Conservation (phyloP, 2,329 filamentous ascomycete species). For the Didymella pomorum region DNA sequence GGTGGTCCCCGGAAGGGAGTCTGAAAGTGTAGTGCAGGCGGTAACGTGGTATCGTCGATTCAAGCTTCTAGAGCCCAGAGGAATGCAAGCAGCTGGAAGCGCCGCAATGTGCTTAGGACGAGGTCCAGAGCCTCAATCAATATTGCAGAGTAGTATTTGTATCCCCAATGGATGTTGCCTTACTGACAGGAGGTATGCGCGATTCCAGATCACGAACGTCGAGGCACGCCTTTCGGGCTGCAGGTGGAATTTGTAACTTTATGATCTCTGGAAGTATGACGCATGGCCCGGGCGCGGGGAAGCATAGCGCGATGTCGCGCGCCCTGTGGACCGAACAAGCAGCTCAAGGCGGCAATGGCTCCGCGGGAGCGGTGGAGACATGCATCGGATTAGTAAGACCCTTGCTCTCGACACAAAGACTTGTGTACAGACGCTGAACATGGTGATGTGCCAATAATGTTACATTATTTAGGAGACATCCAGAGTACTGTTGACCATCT, state of each 20-base stretch:
- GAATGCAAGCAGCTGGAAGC: slow-evolving; percentile 16
- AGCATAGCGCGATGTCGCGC: slow-evolving; percentile 11
- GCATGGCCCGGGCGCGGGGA: slow-evolving; percentile 16
- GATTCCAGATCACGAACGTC: slow-evolving; percentile 6
- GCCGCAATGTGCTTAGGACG: not conserved
- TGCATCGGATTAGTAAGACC: slow-evolving; percentile 3
- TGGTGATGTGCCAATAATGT: slow-evolving; percentile 11
- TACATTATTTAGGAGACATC: slow-evolving; percentile 20
- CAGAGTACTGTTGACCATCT: slow-evolving; percentile 20
- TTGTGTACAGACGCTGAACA: not conserved
- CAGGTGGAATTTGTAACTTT: slow-evolving; percentile 8
- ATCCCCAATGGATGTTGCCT: not conserved
- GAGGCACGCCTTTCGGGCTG: not conserved
- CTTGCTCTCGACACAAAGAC: not conserved
- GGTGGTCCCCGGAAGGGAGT: not conserved
- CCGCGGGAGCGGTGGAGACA: slow-evolving; percentile 9
- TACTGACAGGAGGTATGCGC: slow-evolving; percentile 8
- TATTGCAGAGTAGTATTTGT: slow-evolving; percentile 19
- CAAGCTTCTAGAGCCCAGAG: slow-evolving; percentile 10
- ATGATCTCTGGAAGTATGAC: slow-evolving; percentile 11
- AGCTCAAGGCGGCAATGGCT: slow-evolving; percentile 11
- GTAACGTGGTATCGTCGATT: slow-evolving; percentile 4
- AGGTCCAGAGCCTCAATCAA: slow-evolving; percentile 9
- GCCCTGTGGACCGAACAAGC: slow-evolving; percentile 4
- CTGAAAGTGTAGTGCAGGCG: slow-evolving; percentile 2